Conservation (phyloP, 805 yeast genomes). For the Metschnikowia cubensis region DNA sequence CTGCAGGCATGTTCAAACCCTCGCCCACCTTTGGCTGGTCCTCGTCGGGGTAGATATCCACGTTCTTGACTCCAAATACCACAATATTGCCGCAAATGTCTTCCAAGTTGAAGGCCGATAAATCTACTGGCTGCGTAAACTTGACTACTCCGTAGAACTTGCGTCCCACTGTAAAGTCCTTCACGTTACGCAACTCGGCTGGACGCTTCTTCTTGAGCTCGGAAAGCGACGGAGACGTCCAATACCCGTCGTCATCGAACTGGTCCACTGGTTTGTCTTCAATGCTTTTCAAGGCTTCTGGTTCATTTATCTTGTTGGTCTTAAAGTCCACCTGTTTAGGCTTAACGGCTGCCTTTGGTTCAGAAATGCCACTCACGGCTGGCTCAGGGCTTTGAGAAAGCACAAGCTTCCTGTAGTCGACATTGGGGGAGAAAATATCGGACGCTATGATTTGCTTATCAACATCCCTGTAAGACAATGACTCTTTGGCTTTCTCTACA, state of each 20-base stretch:
- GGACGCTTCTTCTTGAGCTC: conserved; percentile 58
- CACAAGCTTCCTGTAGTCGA: conserved; percentile 49
- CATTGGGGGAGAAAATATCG: conserved; percentile 66
- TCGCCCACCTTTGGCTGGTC: conserved; percentile 54
- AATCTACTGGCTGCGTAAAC: conserved; percentile 78
- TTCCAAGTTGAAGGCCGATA: conserved; percentile 59
- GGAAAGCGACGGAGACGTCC: conserved; percentile 75
- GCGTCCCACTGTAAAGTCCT: conserved; percentile 72
- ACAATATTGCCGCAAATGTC: conserved; percentile 65
- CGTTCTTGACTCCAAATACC: conserved; percentile 53
- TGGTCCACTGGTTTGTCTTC: conserved; percentile 24
- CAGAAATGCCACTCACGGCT: not conserved
- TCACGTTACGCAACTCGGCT: conserved; percentile 59
- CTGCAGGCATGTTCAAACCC: conserved; percentile 77
- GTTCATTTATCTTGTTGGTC: conserved; percentile 8
- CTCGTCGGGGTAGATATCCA: conserved; percentile 71
- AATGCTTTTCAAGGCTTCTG: conserved; percentile 10
- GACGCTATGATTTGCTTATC: conserved; percentile 68
- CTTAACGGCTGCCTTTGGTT: conserved; percentile 10
- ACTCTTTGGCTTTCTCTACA: not conserved
- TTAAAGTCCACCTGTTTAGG: conserved; percentile 34
- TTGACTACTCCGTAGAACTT: conserved; percentile 71
- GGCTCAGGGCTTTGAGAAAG: conserved; percentile 24
- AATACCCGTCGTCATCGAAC: conserved; percentile 72
- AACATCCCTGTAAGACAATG: conserved; percentile 29